These are phyloP conservation scores for Teratosphaeria gauchensis DNA, from an alignment of 2,329 filamentous ascomycete species.

Conservation along the genomic window DNA sequence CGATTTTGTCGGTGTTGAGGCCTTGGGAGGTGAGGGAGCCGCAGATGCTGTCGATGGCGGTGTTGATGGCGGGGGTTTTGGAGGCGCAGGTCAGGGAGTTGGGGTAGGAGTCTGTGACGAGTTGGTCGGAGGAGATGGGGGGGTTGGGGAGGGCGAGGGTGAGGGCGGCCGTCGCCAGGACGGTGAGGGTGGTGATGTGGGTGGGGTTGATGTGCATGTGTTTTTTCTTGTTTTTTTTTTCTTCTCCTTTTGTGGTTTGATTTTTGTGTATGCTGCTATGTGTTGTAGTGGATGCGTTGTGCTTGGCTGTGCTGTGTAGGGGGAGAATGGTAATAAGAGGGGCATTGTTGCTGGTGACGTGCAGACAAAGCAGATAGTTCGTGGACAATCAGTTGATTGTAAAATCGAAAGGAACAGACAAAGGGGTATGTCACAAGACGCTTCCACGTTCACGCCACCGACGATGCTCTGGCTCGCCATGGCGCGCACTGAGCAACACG, in stretches of 20 bases:
- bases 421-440: not conserved
- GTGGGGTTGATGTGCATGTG: not conserved
- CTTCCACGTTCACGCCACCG: not conserved
- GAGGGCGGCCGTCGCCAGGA: not conserved
- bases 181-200: not conserved
- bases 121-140: not conserved
- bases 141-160: not conserved
- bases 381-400: not conserved
- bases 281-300: no score
- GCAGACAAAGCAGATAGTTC: not conserved
- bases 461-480: not conserved
- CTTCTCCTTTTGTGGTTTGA: not conserved
- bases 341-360: no score
- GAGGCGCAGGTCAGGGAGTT: not conserved
- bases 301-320: no score
- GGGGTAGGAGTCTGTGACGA: not conserved
- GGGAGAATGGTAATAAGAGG: no score
- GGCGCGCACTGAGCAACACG: no score
- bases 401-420: not conserved
- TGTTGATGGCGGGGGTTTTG: not conserved
- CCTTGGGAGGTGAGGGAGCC: not conserved
- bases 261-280: not conserved
- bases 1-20: not conserved
- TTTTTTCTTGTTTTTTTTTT: not conserved
- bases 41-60: not conserved